Evolutionary conservation across 1,284 basidiomycete genomes (phyloP), one percentile per base, ranked within the genome.

Genomic region (Cystobasidium sp.): DNA sequence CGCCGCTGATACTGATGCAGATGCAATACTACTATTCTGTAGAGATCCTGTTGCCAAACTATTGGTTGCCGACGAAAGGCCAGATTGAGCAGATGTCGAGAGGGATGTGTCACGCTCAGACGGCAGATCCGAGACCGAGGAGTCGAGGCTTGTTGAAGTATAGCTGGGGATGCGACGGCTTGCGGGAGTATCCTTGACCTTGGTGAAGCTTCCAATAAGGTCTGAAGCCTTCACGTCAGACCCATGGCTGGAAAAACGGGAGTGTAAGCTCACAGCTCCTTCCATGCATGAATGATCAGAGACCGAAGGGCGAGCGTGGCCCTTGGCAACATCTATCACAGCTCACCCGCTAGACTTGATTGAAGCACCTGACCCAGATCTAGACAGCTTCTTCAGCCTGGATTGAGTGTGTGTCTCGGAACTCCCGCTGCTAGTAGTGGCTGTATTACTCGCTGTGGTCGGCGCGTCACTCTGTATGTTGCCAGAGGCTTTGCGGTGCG

Each of bases 111-210:
- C 56, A 59, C 39, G 37, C 31, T 31, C 31, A 59, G 56, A 31
- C 18, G 37, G 37, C 9, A 59, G n/a, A 43, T 59, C 56, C 3
- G 56, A 59, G 6, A 63, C 44, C 10, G 61, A 63, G 4, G 61
- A 63, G 43, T 24, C 31, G 41, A 63, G 61, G 43, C 61, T 63
- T 37, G 61, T 31, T n/a, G 64, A 66, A 16, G 47, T 66, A 31
- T 52, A 43, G 64, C 64, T 66, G 37, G 64, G 64, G 14, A 66
- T 49, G 64, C 64, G 64, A n/a, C 64, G 64, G 37, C 64, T 66
- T 39, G 64, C 64, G 1, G 64, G 64, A 9, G 47, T 51, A 14
- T 51, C 46, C 18, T 55, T 24, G 5, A 49, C 6, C 64, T 66
- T 43, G 16, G 64, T 66, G 64, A 66, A 66, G 20, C 64, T 53